These are phyloP conservation scores for Lodderomyces elongisporus DNA, from an alignment of 1,139 yeast species.

Conservation along the genomic window DNA sequence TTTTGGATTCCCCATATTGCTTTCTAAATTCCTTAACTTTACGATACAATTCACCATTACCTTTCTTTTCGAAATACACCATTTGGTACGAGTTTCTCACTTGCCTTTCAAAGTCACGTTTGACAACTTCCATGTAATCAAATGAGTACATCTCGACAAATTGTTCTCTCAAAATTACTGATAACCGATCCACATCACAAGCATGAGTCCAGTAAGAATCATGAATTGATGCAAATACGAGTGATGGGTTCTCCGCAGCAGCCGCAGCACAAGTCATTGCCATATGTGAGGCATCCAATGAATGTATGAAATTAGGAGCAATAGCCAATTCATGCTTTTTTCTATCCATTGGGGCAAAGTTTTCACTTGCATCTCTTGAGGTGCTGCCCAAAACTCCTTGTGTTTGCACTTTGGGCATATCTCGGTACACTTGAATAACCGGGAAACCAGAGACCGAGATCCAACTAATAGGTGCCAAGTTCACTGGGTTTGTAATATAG, in stretches of 20 bases:
- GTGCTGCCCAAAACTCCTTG: constrained; percentile 9
- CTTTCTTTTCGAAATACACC: constrained; percentile 26
- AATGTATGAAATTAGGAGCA: constrained; percentile 45
- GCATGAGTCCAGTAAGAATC: constrained; percentile 46
- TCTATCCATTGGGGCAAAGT: constrained; percentile 22
- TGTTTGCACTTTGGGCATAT: constrained; percentile 17
- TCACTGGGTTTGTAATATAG: constrained; percentile 5
- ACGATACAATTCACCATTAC: constrained; percentile 16
- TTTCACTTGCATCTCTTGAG: constrained; percentile 1
- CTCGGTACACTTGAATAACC: constrained; percentile 33
- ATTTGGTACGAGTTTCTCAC: constrained; percentile 27
- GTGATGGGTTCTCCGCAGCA: constrained; percentile 1
- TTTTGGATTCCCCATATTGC: constrained; percentile 7
- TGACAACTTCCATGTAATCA: constrained; percentile 22
- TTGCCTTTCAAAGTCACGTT: constrained; percentile 23
- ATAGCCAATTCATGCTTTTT: constrained; percentile 34
- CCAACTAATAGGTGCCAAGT: constrained; percentile 38
- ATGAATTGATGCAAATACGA: constrained; percentile 39
- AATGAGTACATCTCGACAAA: constrained; percentile 32
- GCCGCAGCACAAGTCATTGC: constrained; percentile 28
- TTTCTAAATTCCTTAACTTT: constrained; percentile 14
- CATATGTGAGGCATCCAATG: constrained; percentile 40
- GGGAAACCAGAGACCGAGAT: constrained; percentile 41
- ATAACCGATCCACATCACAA: constrained; percentile 23
- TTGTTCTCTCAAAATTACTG: constrained; percentile 25